Conservation (phyloP, 108 stramenopile species). For the Asterionellopsis glacialis region DNA sequence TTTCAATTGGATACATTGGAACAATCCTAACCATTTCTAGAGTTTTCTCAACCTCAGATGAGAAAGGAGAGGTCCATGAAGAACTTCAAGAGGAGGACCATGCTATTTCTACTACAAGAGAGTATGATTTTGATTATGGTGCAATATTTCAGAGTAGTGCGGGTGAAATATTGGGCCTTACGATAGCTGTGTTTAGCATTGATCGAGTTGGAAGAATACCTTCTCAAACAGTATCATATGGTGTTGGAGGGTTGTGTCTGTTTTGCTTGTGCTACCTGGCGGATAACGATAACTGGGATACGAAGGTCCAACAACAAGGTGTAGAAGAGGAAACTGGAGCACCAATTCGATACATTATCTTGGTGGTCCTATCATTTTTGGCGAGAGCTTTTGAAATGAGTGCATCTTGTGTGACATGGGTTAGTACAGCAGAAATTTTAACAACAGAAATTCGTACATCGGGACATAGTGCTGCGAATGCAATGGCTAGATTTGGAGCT, state of each 20-base stretch:
- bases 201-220: constrained; percentile 64
- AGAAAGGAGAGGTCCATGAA: neutral
- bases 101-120: too few species aligned
- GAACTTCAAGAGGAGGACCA: too few species aligned
- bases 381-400: constrained; percentile 74
- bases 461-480: constrained; percentile 77
- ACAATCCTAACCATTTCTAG: constrained; percentile 25
- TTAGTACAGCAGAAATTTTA: constrained; percentile 69
- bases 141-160: constrained; percentile 61
- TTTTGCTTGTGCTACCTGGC: constrained; percentile 22
- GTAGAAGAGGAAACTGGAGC: too few species aligned
- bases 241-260: constrained; percentile 51
- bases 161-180: constrained; percentile 65
- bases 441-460: constrained; percentile 74
- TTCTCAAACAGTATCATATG: constrained; percentile 48
- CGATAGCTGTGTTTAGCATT: constrained; percentile 47
- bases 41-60: constrained; percentile 20
- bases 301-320: too few species aligned
- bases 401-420: constrained; percentile 64
- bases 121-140: constrained; percentile 54
- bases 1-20: constrained; percentile 36
- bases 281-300: too few species aligned
- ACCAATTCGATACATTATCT: too few species aligned
- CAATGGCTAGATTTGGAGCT: constrained; percentile 62
- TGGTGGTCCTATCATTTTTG: constrained; percentile 46